Evolutionary conservation across 805 yeast species (phyloP), one percentile per base, ranked within the genome.

Genomic region (Hanseniaspora pseudoguilliermondii): DNA sequence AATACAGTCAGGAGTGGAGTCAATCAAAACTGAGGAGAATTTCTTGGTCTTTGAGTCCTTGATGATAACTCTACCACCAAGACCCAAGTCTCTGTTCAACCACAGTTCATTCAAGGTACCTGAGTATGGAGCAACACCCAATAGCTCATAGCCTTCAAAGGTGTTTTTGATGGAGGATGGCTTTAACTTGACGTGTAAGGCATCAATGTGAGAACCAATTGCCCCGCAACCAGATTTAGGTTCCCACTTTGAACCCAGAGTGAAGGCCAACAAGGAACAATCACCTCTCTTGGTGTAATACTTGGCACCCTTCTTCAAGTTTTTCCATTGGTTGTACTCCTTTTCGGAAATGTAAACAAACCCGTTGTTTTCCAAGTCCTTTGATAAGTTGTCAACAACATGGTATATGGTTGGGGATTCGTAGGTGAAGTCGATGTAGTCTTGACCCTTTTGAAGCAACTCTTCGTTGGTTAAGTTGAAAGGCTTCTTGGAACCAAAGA

Each of bases 21-120:
- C 77, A 39, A 82, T 76, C 62, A 81, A 65, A 57, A 70, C 72
- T 8, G 76, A 67, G 9, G 62, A 66, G 51, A 80, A 67, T 54
- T 67, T 67, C 32, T 62, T 60, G 29, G 66, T 69, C 23, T 65
- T 67, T 40, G 67, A 68, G 61, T 73, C 76, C 54, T 80, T 78
- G 53, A 85, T 71, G 42, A 55, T 49, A 25, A 87, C 76, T 58
- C 87, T 75, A 47, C 96, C 96, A 51, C 89, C 95, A 59, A 87
- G 67, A 47, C 95, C 93, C 58, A 87, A 75, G 66, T 87, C 96
- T 66, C 95, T 78, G 67, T 87, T 95, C 76, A 86, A 80, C 89
- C 95, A 84, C 43, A 79, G 68, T 23, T 74, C 74, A 34, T 74
- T 71, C 60, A 84, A 67, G 2, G 86, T 82, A 36, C 93, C 93